Base-by-base conservation (phyloP, 768 basidiomycete species). In the Boletus barrowsii region DNA sequence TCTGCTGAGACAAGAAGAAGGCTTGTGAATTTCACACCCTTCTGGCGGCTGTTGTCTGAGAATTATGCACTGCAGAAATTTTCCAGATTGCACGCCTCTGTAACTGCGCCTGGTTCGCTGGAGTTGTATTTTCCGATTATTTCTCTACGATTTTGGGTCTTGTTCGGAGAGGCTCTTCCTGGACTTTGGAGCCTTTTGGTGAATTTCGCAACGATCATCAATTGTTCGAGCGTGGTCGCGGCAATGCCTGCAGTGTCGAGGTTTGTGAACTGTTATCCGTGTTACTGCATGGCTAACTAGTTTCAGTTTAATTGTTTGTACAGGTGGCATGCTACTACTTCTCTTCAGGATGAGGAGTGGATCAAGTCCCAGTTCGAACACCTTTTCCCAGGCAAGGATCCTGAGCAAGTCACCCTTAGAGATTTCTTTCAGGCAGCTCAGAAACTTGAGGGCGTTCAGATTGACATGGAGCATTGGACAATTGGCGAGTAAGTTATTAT, bases 291-390 rank as follows among this genome's bases (percentile, higher is more conserved):
- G 26, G 39, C 26, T 64, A 11, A 64, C 40, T 6, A 5, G n/a
- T 4, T 41, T 45, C 4, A 89, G 86, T 93, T 93, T 75, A 93
- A 93, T 62, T 87, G 87, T 61, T 72, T 93, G 51, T 93, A 93
- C 69, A 81, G 88, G 18, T 83, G 91, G 91, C 91, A 93, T 43
- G 86, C 91, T 1, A 91, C 90, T 0, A 89, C 87, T 0, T 90
- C 87, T 42, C 61, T 64, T 15, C 76, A 79, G 49, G 90, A 92
- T 49, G 90, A 88, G 64, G 69, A 83, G 52, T 92, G 88, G 88
- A 80, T 84, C 3, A 62, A 71, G 35, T 29, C 64, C 18, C 68
- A 83, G 17, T 83, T 88, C 61, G 58, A 61, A 29, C 52, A 76
- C 6, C 54, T 85, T 37, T 91, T 90, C 68, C 74, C 76, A 0